Base-by-base conservation (phyloP, 1,139 yeast genomes). In the Nadsonia starkeyi-henricii region DNA sequence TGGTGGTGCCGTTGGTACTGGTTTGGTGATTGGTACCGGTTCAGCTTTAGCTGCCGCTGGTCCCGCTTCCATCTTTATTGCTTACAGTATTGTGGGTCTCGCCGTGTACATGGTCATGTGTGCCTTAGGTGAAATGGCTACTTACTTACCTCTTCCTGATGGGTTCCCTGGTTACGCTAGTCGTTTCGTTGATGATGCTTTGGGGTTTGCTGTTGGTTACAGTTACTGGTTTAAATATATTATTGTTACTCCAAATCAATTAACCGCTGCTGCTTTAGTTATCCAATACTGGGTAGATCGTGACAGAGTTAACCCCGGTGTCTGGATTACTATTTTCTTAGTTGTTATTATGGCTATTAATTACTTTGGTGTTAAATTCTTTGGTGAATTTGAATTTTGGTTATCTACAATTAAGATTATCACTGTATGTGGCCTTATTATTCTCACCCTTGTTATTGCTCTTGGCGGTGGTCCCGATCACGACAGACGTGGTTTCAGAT, bases 1-100 rank as follows among this genome's bases (percentile, higher is more conserved):
- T 57, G 95, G 95, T 60, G 94, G 94, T 54, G 74, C 86, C 48
- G 83, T 85, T 54, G 95, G 95, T 65, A 83, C 81, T 2, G 82
- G 81, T 58, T 69, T 79, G 45, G 78, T 81, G 55, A 77, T 82
- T 52, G 86, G 88, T 50, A 69, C 79, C 42, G 88, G 88, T 45
- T 83, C 76, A n/a, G 80, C 88, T 1, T 68, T 82, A 53, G 69
- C 72, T 36, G 62, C 70, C 4, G 85, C 82, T 3, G 89, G 89
- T n/a, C 86, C 89, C 1, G 88, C 74, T 19, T 72, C 84, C 42
- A 72, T 79, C 49, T 68, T 81, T 46, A 69, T 81, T 47, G 72
- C 84, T 2, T 82, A 80, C 59, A 62, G 74, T 12, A 59, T 78
- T 47, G 77, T 81, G 55, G 88, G 88, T 20, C 60, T 77, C 43